Conservation (phyloP, 768 basidiomycete genomes). For the Lactarius hatsudake region DNA sequence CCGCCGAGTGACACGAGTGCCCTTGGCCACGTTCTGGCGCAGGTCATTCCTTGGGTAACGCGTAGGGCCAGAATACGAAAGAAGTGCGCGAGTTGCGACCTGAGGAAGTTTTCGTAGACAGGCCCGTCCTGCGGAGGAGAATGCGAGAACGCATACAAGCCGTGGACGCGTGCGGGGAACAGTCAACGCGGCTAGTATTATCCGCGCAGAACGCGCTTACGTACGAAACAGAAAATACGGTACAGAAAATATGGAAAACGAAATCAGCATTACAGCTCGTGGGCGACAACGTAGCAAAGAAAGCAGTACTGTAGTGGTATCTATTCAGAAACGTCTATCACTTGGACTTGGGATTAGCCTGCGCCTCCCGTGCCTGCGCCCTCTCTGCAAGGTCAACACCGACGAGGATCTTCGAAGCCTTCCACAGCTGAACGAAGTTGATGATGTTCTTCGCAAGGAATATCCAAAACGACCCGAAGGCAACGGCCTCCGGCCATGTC, state of each 20-base stretch:
- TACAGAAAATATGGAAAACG: background rate
- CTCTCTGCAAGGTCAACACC: conserved; percentile 90
- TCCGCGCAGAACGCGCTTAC: background rate
- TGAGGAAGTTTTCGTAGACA: conserved; percentile 33
- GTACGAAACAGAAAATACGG: too few species aligned
- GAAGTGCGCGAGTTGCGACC: conserved; percentile 31
- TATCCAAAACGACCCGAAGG: conserved; percentile 58
- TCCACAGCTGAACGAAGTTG: conserved; percentile 97
- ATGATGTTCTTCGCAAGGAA: conserved; percentile 86
- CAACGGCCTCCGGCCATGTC: conserved; percentile 79
- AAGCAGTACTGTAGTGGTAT: conserved; percentile 5
- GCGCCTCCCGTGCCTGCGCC: conserved; percentile 55
- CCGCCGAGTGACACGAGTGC: conserved; percentile 32
- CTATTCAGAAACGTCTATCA: conserved; percentile 17
- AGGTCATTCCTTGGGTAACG: conserved; percentile 36
- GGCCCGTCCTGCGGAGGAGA: conserved; percentile 37
- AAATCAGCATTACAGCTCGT: conserved; percentile 13
- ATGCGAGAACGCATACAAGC: conserved; percentile 40
- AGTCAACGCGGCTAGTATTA: background rate
- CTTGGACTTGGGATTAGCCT: conserved; percentile 34
- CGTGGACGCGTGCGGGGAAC: background rate
- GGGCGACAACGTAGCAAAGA: conserved; percentile 12
- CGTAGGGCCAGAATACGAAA: conserved; percentile 33
- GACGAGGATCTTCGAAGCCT: conserved; percentile 91
- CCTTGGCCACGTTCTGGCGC: conserved; percentile 21